These are phyloP conservation scores for Dichotomocladium elegans DNA, from an alignment of 371 early-diverging fungal species.

Conservation along the genomic window DNA sequence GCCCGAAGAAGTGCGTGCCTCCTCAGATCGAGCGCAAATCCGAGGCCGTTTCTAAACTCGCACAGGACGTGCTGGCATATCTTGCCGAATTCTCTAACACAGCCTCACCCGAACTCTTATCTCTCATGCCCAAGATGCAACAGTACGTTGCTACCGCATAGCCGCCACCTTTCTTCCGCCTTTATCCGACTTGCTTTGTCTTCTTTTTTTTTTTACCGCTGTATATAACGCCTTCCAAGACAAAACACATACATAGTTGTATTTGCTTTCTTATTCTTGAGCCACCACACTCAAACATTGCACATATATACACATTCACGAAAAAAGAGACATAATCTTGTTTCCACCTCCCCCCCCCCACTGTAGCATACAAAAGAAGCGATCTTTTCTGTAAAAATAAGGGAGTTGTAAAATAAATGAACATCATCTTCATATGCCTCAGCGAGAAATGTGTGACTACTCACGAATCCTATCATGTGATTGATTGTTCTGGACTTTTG, in stretches of 20 bases:
- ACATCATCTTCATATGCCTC: too few species aligned
- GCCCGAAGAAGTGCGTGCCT: too few species aligned
- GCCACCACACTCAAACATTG: too few species aligned
- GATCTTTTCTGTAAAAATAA: not conserved
- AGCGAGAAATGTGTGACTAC: too few species aligned
- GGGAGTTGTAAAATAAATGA: too few species aligned
- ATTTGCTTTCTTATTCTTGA: not conserved
- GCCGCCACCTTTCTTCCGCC: too few species aligned
- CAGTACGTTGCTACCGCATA: not conserved
- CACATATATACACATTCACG: conserved; percentile 1
- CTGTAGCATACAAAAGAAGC: not conserved
- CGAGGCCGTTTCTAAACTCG: not conserved
- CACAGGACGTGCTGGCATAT: conserved; percentile 4
- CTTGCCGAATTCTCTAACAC: not conserved
- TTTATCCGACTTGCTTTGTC: not conserved
- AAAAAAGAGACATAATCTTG: not conserved
- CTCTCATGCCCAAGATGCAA: conserved; percentile 2
- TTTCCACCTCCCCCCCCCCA: not conserved
- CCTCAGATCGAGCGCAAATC: too few species aligned
- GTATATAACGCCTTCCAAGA: too few species aligned
- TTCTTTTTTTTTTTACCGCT: not conserved
- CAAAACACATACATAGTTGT: not conserved
- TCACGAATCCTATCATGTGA: too few species aligned
- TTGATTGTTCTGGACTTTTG: too few species aligned
- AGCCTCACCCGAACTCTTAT: not conserved